Conservation (phyloP, 208 protist genomes). For the Crithidia sp. region DNA sequence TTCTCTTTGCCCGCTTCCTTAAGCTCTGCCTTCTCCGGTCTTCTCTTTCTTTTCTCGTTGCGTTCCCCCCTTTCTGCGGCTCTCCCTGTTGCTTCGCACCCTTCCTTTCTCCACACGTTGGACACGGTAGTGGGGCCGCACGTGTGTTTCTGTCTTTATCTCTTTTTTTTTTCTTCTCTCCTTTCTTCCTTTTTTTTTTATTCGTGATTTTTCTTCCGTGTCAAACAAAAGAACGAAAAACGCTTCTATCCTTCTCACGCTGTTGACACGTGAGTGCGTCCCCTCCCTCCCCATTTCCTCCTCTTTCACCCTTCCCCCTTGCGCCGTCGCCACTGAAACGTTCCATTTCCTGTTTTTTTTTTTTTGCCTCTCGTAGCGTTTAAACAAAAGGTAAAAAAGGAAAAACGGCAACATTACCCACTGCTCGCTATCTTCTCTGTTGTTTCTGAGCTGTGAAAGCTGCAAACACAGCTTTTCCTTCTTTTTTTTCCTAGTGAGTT, state of each 20-base stretch:
- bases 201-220: not conserved
- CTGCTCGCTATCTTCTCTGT: not conserved
- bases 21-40: too few relatives aligned
- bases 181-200: not conserved
- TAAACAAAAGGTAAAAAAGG: too few relatives aligned
- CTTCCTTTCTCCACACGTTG: constrained; percentile 3
- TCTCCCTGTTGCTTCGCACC: not conserved
- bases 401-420: too few relatives aligned
- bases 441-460: not conserved
- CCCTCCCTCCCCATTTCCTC: not conserved
- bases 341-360: constrained; percentile 1
- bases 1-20: too few relatives aligned
- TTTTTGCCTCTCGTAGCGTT: constrained; percentile 13
- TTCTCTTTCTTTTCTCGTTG: not conserved
- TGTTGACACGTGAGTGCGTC: not conserved
- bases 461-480: not conserved
- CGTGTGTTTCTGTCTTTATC: constrained; percentile 3
- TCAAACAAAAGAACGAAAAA: not conserved
- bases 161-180: constrained; percentile 13
- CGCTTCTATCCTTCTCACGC: not conserved
- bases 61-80: not conserved
- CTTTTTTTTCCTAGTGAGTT: not conserved
- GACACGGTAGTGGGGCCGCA: constrained; percentile 2
- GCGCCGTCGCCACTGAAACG: not conserved
- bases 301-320: not conserved